These are phyloP conservation scores for Starmerella stigmatis DNA, from an alignment of 805 yeast genomes.

Conservation along the genomic window DNA sequence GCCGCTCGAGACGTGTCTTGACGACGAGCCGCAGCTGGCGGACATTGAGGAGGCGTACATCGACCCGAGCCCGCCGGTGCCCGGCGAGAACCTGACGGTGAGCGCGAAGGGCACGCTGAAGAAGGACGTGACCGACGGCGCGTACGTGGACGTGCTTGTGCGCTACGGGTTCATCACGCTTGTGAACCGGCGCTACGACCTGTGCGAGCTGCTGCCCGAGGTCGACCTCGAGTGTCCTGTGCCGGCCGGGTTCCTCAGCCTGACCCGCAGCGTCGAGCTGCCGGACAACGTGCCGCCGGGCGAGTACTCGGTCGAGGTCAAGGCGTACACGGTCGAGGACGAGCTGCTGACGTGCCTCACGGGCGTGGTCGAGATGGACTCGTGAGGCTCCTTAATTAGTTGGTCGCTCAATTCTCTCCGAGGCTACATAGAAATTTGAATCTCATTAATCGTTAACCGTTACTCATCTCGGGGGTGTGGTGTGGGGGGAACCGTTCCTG, in stretches of 20 bases:
- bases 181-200: constrained; percentile 79
- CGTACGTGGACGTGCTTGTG: constrained; percentile 90
- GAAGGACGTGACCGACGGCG: constrained; percentile 60
- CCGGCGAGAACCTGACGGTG: constrained; percentile 76
- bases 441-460: constrained; percentile 5
- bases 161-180: constrained; percentile 84
- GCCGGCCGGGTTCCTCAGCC: constrained; percentile 51
- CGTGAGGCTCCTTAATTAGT: not conserved
- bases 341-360: constrained; percentile 70
- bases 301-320: constrained; percentile 70
- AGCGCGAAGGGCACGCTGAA: constrained; percentile 58
- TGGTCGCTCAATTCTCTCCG: not conserved
- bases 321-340: constrained; percentile 81
- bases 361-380: constrained; percentile 37
- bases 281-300: constrained; percentile 96
- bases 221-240: constrained; percentile 84
- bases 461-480: too few species aligned
- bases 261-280: constrained; percentile 65
- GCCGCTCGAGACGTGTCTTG: constrained; percentile 72
- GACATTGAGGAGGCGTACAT: constrained; percentile 49
- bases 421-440: not conserved
- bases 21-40: constrained; percentile 50
- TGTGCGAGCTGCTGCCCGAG: constrained; percentile 77
- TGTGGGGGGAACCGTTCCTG: too few species aligned
- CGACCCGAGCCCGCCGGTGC: constrained; percentile 77